Percentiles rank a stretch among this genome's conserved stretches.
phyloP scores from a whole-genome alignment of 2,329 filamentous ascomycete genomes.

The Sclerotinia sclerotiorum region DNA sequence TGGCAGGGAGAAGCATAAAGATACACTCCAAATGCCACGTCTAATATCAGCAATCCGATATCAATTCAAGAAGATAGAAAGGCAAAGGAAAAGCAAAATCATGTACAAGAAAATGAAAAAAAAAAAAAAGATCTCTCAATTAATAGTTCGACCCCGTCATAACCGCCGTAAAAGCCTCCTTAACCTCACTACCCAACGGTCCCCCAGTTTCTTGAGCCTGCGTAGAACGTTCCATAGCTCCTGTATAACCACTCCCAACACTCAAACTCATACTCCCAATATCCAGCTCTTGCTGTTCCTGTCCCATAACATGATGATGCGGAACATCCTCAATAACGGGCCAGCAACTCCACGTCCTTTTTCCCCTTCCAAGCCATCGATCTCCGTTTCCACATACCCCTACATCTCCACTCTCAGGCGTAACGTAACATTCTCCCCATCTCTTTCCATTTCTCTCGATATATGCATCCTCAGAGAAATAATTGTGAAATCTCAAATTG shows the following conservation, averaged over 20 bases:
- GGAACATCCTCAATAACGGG: constrained; percentile 17
- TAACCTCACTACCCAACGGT: constrained; percentile 17
- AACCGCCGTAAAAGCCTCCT: constrained; percentile 25
- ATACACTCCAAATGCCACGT: background rate
- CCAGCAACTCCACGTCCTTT: constrained; percentile 34
- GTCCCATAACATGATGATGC: background rate
- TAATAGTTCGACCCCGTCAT: constrained; percentile 21
- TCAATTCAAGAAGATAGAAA: too few relatives aligned
- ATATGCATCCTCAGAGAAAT: constrained; percentile 32
- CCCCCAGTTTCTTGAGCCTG: background rate
- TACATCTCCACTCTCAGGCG: constrained; percentile 33
- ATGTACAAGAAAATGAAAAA: background rate
- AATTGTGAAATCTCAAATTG: constrained; percentile 32
- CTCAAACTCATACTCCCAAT: constrained; percentile 2
- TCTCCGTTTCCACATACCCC: constrained; percentile 30
- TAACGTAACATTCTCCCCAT: constrained; percentile 35
- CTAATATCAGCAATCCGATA: background rate
- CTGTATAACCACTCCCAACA: constrained; percentile 12
- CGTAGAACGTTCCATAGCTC: background rate
- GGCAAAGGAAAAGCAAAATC: background rate
- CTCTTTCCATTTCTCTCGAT: constrained; percentile 31
- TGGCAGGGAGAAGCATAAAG: background rate
- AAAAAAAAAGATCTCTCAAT: background rate
- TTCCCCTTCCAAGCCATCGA: constrained; percentile 33
- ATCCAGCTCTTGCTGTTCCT: background rate